Evolutionary conservation across 2,329 filamentous ascomycete genomes (phyloP).

Genomic region (Stagonosporopsis chrysanthemi): DNA sequence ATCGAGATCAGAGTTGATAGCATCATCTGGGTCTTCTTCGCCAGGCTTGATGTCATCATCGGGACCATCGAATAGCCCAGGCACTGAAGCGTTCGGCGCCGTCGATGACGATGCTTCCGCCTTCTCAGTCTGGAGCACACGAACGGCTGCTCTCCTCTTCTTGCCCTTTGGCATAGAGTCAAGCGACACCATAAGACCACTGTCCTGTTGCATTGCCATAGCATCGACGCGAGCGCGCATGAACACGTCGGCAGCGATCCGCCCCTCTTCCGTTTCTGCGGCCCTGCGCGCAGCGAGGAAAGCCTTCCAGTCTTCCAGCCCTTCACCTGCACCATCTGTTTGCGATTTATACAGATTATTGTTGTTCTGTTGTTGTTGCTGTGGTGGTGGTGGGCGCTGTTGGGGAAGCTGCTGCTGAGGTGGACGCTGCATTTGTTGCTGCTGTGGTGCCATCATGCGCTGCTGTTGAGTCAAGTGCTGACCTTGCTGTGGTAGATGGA

Average conservation of each 20-base stretch:
- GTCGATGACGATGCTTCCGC: constrained; percentile 35
- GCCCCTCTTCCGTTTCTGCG: constrained; percentile 58
- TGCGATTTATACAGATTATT: constrained; percentile 62
- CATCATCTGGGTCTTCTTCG: constrained; percentile 77
- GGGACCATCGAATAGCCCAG: constrained; percentile 59
- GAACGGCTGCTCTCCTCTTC: constrained; percentile 50
- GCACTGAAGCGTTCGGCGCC: constrained; percentile 12
- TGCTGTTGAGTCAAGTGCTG: constrained; percentile 44
- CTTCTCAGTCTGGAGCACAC: constrained; percentile 64
- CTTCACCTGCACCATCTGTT: constrained; percentile 76
- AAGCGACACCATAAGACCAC: constrained; percentile 77
- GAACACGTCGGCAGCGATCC: constrained; percentile 69
- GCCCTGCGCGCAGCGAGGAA: constrained; percentile 65
- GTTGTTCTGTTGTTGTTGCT: constrained; percentile 31
- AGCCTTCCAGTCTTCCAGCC: constrained; percentile 63
- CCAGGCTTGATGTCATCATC: constrained; percentile 63
- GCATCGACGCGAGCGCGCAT: constrained; percentile 73
- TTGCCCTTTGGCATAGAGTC: constrained; percentile 60
- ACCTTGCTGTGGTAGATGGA: constrained; percentile 27
- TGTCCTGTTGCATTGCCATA: constrained; percentile 73
- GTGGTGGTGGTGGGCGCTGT: constrained; percentile 36
- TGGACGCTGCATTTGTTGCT: constrained; percentile 32
- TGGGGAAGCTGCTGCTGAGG: constrained; percentile 41
- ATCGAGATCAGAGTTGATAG: constrained; percentile 97
- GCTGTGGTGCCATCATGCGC: constrained; percentile 37